Evolutionary conservation across 306 rosid genomes (phyloP), one percentile per base, ranked within the genome.

Genomic region (Castanea sativa): DNA sequence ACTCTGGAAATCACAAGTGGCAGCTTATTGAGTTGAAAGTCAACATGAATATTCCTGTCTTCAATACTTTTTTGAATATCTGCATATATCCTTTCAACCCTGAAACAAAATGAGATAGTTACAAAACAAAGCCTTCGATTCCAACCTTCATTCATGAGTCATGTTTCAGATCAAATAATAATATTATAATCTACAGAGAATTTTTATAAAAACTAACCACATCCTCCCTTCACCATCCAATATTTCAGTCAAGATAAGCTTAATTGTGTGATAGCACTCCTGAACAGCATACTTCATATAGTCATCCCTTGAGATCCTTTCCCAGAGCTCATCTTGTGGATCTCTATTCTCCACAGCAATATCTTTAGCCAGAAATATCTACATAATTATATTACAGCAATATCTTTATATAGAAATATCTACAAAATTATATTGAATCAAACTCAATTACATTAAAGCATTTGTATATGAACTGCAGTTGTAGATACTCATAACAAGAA

Each of bases 241-340:
- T 83, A 94, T 81, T 79, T 91, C 86, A 11, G 90, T 87, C 79
- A 94, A 83, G 82, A 94, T 86, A 58, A 84, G 89, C 83, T 81
- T 90, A 73, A 92, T 83, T 35, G 80, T 60, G 65, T 88, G 78
- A 85, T 85, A 92, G 90, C 97, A 88, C 92, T 94, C 99, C 86
- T 90, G 92, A 70, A 94, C 99, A 55, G 97, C 99, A 89, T 92
- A 94, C 88, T 87, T 86, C 99, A 94, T 94, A 78, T 86, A 84
- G 59, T 92, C 99, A 80, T 94, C 99, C 73, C 97, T 86, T 71
- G 92, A 86, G 86, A 94, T 85, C 85, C 92, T 90, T 78, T 91
- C 97, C 92, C 95, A 94, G 71, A 90, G 89, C 80, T 94, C 94
- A 30, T 81, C 92, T 55, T 87, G 97, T 70, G 90, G 38, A 77